A percentile compares a stretch with the other conserved stretches of the same genome.
These are phyloP conservation scores for Mycosarcoma maydis DNA, from an alignment of 1,284 basidiomycete species.

Conservation along the genomic window DNA sequence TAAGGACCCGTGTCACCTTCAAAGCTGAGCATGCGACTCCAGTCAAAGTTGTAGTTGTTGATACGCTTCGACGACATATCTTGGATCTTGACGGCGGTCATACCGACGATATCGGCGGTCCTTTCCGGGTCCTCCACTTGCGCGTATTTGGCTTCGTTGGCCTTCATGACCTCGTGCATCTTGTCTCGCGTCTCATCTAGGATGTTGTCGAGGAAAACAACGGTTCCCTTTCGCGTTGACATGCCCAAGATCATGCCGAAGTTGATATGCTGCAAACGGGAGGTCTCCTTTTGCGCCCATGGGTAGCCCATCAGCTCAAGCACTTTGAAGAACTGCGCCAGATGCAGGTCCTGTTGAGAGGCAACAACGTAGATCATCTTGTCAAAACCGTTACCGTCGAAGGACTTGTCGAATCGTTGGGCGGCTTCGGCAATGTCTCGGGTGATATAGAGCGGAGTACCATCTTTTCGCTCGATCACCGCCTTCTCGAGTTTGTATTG, in stretches of 20 bases:
- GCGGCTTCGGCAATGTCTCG: conserved; percentile 94
- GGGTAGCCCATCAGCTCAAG: conserved; percentile 88
- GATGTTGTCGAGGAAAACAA: conserved; percentile 94
- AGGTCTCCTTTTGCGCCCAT: conserved; percentile 74
- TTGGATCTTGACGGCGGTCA: conserved; percentile 97
- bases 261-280: conserved; percentile 85
- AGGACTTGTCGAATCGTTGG: conserved; percentile 78
- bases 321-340: conserved; percentile 93
- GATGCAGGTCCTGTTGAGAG: conserved; percentile 92
- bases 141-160: conserved; percentile 91
- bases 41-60: conserved; percentile 96
- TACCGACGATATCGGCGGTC: conserved; percentile 86
- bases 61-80: conserved; percentile 97
- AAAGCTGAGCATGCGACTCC: conserved; percentile 93
- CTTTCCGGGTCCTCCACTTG: conserved; percentile 87
- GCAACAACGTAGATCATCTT: conserved; percentile 98
- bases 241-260: conserved; percentile 93
- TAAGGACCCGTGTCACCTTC: conserved; percentile 88
- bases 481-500: conserved; percentile 77
- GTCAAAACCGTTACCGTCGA: conserved; percentile 74
- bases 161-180: conserved; percentile 97
- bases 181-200: conserved; percentile 86
- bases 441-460: conserved; percentile 97
- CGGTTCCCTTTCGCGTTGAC: conserved; percentile 96
- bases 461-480: conserved; percentile 93